Evolutionary conservation across 2,329 filamentous ascomycete genomes (phyloP).

Genomic region (Aspergillus fijiensis): DNA sequence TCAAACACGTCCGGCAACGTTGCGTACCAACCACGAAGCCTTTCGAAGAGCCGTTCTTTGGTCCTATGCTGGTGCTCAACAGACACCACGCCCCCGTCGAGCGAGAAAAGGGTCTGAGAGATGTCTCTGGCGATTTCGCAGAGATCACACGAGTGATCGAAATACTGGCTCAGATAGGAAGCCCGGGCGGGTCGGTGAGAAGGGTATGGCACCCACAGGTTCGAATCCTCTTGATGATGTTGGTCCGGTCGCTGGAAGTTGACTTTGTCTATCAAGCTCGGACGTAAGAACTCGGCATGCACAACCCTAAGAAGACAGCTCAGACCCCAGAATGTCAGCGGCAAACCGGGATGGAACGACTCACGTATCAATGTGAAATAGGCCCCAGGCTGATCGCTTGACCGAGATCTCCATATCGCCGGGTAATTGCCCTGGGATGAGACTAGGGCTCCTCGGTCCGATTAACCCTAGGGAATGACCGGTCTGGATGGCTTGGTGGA

Average conservation of each 20-base stretch:
- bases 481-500: slow-evolving; percentile 37
- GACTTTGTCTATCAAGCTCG: slow-evolving; percentile 37
- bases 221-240: slow-evolving; percentile 20
- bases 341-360: slow-evolving; percentile 11
- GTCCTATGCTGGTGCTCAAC: slow-evolving; percentile 18
- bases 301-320: slow-evolving; percentile 27
- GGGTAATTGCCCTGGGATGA: slow-evolving; percentile 25
- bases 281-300: slow-evolving; percentile 37
- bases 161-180: slow-evolving; percentile 32
- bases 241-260: slow-evolving; percentile 26
- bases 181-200: slow-evolving; percentile 29
- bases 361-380: slow-evolving; percentile 42
- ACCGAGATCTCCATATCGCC: slow-evolving; percentile 33
- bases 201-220: slow-evolving; percentile 35
- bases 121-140: slow-evolving; percentile 39
- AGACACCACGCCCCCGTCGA: slow-evolving; percentile 11
- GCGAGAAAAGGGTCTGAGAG: slow-evolving; percentile 32
- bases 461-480: slow-evolving; percentile 36
- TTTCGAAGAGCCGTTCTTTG: slow-evolving; percentile 32
- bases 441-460: slow-evolving; percentile 23
- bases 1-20: slow-evolving; percentile 31
- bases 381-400: slow-evolving; percentile 37
- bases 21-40: slow-evolving; percentile 32
- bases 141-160: slow-evolving; percentile 35
- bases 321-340: not conserved